phyloP scores from a whole-genome alignment of 1,139 yeast species.

The Taphrina communis region DNA sequence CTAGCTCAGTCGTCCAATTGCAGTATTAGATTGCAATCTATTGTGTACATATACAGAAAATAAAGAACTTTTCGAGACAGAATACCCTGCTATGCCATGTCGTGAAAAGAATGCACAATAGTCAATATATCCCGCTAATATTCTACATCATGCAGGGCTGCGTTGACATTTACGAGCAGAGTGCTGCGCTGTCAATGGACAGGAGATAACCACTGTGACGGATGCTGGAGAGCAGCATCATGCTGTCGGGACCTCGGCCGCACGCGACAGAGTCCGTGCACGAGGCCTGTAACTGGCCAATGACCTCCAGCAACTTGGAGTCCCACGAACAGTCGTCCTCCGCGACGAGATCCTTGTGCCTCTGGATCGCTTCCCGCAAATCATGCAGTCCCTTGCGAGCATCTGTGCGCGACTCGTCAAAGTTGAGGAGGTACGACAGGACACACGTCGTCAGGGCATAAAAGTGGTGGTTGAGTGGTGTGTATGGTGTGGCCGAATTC shows the following conservation, averaged over 20 bases:
- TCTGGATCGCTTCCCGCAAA: conserved; percentile 39
- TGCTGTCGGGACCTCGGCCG: conserved; percentile 1
- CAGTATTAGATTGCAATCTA: too few species aligned
- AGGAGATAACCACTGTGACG: conserved; percentile 24
- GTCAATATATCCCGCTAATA: too few species aligned
- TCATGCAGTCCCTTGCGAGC: conserved; percentile 43
- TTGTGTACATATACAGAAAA: too few species aligned
- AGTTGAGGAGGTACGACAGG: conserved; percentile 44
- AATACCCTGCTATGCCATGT: too few species aligned
- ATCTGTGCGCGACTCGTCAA: conserved; percentile 45
- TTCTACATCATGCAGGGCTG: too few species aligned
- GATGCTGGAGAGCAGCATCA: conserved; percentile 11
- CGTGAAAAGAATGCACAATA: too few species aligned
- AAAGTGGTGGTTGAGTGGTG: conserved; percentile 47
- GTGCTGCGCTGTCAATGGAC: conserved; percentile 13
- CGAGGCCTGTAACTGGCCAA: conserved; percentile 10
- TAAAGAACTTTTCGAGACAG: too few species aligned
- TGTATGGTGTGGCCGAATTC: conserved; percentile 42
- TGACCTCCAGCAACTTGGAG: conserved; percentile 28
- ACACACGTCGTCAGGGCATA: conserved; percentile 46
- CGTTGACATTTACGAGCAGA: background rate
- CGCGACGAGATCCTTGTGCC: conserved; percentile 36
- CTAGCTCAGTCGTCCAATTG: too few species aligned
- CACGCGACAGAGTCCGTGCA: background rate
- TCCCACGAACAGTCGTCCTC: conserved; percentile 42